Conservation (phyloP, 805 yeast genomes). For the Barnettozyma botsteinii region DNA sequence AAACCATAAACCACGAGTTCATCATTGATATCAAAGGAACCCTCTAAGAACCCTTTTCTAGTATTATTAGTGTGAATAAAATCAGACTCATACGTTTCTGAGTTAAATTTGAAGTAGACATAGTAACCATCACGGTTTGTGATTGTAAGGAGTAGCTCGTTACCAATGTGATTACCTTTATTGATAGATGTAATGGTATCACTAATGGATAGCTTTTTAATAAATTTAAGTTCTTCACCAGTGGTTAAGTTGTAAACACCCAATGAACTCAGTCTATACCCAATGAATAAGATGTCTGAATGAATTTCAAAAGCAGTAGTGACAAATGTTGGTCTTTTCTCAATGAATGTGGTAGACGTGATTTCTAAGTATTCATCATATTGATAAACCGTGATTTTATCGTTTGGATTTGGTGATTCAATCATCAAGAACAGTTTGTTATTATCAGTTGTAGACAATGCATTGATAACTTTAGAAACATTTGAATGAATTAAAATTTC, state of each 20-base stretch:
- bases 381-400: conserved; percentile 41
- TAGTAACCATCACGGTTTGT: conserved; percentile 68
- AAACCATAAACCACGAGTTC: conserved; percentile 73
- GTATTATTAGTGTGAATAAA: conserved; percentile 54
- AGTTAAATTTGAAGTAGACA: conserved; percentile 32
- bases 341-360: conserved; percentile 17
- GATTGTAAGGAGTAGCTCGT: conserved; percentile 30
- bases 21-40: conserved; percentile 41
- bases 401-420: conserved; percentile 66
- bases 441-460: conserved; percentile 30
- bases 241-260: conserved; percentile 43
- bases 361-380: conserved; percentile 30
- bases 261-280: conserved; percentile 67
- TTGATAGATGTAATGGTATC: conserved; percentile 61
- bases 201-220: conserved; percentile 51
- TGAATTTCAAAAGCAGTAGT: conserved; percentile 52
- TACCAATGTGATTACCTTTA: conserved; percentile 27
- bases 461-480: conserved; percentile 45
- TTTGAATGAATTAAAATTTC: conserved; percentile 22
- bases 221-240: conserved; percentile 20
- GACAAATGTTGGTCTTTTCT: conserved; percentile 46
- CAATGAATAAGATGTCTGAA: conserved; percentile 45
- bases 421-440: conserved; percentile 35
- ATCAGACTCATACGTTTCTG: conserved; percentile 18
- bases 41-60: conserved; percentile 78